These are phyloP conservation scores for Colletotrichum sp. DNA, from an alignment of 2,329 filamentous ascomycete species.

Conservation along the genomic window DNA sequence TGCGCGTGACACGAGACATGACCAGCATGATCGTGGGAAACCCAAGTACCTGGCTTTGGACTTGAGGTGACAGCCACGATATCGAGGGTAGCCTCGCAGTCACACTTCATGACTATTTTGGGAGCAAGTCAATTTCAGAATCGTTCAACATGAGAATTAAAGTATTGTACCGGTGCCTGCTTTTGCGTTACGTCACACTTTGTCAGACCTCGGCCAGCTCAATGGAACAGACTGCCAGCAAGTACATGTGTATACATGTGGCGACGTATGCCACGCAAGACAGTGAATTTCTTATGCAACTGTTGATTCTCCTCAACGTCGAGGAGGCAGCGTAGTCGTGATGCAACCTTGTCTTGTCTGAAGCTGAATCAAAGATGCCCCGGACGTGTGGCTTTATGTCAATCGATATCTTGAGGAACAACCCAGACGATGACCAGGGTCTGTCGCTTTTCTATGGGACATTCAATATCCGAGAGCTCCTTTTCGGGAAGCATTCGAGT, in stretches of 20 bases:
- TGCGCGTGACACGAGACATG: not conserved
- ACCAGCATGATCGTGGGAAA: not conserved
- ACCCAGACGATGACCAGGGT: not conserved
- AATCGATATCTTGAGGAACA: not conserved
- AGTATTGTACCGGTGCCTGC: not conserved
- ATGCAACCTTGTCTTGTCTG: not conserved
- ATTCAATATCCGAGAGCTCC: not conserved
- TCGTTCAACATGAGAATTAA: not conserved
- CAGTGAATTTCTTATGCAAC: not conserved
- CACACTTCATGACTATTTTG: not conserved
- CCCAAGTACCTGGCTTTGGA: not conserved
- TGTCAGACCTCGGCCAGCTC: not conserved
- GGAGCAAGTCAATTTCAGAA: not conserved
- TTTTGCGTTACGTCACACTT: not conserved
- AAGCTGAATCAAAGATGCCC: not conserved
- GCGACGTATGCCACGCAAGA: not conserved
- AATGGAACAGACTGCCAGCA: not conserved
- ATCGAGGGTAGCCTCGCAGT: not conserved
- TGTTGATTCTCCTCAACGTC: fast-evolving
- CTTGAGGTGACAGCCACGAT: not conserved
- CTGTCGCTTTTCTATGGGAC: not conserved
- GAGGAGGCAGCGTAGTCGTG: not conserved
- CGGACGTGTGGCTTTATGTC: not conserved
- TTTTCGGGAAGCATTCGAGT: not conserved
- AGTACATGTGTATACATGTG: not conserved